These are phyloP conservation scores for Russula vinacea DNA, from an alignment of 768 basidiomycete species.

Conservation along the genomic window DNA sequence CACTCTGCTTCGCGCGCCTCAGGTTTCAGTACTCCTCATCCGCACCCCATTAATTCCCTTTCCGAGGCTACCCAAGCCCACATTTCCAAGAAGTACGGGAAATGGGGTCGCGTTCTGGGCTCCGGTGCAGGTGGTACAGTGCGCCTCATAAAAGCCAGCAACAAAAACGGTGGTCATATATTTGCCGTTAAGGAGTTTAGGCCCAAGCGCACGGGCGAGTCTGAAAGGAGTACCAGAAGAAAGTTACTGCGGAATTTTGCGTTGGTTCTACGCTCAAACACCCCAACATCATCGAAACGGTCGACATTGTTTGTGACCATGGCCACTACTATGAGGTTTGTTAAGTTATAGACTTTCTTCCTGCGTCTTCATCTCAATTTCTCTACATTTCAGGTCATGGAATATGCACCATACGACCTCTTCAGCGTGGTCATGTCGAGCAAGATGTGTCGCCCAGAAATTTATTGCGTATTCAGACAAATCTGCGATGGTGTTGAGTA, in stretches of 20 bases:
- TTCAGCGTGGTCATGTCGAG: conserved; percentile 99
- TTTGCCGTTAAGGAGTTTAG: conserved; percentile 99
- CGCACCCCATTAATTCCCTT: conserved; percentile 54
- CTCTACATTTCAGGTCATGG: conserved; percentile 76
- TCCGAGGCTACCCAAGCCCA: conserved; percentile 85
- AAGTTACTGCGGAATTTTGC: conserved; percentile 98
- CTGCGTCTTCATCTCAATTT: conserved; percentile 17
- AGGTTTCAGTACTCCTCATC: conserved; percentile 21
- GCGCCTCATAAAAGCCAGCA: conserved; percentile 83
- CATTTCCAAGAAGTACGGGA: conserved; percentile 97
- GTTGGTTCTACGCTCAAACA: conserved; percentile 94
- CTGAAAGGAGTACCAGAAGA: conserved; percentile 99
- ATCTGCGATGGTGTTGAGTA: conserved; percentile 98
- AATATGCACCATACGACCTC: conserved; percentile 97
- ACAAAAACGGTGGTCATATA: conserved; percentile 76
- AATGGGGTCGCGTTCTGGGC: conserved; percentile 94
- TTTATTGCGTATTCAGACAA: conserved; percentile 98
- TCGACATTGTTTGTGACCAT: conserved; percentile 96
- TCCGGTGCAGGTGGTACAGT: conserved; percentile 99
- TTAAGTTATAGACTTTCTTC: conserved; percentile 19
- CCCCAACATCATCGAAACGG: conserved; percentile 93
- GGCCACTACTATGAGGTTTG: conserved; percentile 97
- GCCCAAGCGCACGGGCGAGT: conserved; percentile 82
- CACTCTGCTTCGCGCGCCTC: conserved; percentile 17
- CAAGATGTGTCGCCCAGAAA: conserved; percentile 97